phyloP scores from a whole-genome alignment of 2,329 filamentous ascomycete species.

The Cryphonectria naterciae region DNA sequence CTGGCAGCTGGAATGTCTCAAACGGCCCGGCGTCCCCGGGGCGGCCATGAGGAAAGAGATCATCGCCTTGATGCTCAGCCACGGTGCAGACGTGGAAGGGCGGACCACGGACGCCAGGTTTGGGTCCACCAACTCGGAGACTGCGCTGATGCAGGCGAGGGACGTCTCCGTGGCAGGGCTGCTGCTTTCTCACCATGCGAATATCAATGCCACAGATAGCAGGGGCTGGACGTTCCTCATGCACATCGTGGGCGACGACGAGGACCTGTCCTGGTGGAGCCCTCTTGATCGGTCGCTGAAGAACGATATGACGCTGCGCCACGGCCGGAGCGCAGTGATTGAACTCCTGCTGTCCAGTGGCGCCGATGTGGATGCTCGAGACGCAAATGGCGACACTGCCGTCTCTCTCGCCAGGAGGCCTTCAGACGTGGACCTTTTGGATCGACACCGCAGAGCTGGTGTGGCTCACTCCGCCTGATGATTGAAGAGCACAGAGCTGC shows the following conservation, averaged over 20 bases:
- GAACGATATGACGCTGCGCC: background rate
- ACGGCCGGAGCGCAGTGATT: constrained; percentile 1
- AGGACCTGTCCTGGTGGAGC: background rate
- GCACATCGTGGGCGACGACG: constrained; percentile 1
- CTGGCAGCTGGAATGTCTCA: background rate
- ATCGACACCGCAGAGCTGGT: background rate
- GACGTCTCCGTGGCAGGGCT: background rate
- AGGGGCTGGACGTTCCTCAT: constrained; percentile 3
- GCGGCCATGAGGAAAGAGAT: background rate
- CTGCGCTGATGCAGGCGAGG: constrained; percentile 1
- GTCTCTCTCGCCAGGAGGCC: background rate
- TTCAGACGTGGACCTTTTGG: background rate
- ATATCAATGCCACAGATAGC: background rate
- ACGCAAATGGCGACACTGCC: background rate
- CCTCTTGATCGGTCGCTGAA: background rate
- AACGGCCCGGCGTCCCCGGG: background rate
- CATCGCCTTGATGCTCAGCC: background rate
- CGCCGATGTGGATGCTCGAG: background rate
- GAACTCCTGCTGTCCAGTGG: background rate
- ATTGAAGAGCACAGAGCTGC: background rate
- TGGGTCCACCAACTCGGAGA: background rate
- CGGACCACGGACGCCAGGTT: background rate
- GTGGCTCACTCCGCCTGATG: too few relatives aligned
- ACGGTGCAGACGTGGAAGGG: background rate
- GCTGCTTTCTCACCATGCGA: background rate